phyloP scores from a whole-genome alignment of 177 flowering plant species.

The Telopea speciosissima region DNA sequence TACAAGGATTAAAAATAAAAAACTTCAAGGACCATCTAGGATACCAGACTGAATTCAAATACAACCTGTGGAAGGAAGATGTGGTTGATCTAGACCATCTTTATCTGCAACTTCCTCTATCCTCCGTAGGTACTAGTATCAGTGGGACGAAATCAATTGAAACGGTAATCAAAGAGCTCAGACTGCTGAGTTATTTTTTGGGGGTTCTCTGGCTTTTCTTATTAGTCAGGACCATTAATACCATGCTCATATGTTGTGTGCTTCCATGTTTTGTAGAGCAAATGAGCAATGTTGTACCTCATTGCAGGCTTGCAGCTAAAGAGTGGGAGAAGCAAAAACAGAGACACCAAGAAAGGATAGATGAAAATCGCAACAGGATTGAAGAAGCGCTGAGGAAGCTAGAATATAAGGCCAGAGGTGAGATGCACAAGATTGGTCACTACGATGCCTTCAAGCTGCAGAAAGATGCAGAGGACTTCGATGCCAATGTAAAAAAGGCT shows the following conservation, averaged over 20 bases:
- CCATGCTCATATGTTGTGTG: background rate
- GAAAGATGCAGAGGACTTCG: constrained; percentile 39
- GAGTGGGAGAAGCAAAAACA: constrained; percentile 45
- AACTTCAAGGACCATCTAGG: constrained; percentile 49
- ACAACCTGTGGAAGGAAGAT: background rate
- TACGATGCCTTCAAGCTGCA: constrained; percentile 68
- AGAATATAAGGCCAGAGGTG: constrained; percentile 34
- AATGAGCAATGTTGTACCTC: constrained; percentile 55
- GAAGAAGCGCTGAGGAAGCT: constrained; percentile 26
- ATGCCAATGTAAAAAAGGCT: constrained; percentile 60
- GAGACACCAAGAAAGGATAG: constrained; percentile 36
- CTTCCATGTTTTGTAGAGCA: constrained; percentile 39
- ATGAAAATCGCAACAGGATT: constrained; percentile 32
- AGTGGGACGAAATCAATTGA: no score
- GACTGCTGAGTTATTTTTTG: constrained; percentile 40
- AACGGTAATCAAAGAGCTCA: constrained; percentile 46
- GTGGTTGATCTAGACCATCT: constrained; percentile 28
- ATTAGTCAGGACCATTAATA: background rate
- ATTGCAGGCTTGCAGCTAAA: constrained; percentile 69
- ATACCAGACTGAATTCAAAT: constrained; percentile 31
- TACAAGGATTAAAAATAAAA: no score
- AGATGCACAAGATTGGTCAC: constrained; percentile 37
- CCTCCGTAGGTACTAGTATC: constrained; percentile 17
- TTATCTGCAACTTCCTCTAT: constrained; percentile 33
- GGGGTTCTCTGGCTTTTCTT: no score